Base-by-base conservation (phyloP, 2,329 filamentous ascomycete genomes). In the Ophiostoma sp. region DNA sequence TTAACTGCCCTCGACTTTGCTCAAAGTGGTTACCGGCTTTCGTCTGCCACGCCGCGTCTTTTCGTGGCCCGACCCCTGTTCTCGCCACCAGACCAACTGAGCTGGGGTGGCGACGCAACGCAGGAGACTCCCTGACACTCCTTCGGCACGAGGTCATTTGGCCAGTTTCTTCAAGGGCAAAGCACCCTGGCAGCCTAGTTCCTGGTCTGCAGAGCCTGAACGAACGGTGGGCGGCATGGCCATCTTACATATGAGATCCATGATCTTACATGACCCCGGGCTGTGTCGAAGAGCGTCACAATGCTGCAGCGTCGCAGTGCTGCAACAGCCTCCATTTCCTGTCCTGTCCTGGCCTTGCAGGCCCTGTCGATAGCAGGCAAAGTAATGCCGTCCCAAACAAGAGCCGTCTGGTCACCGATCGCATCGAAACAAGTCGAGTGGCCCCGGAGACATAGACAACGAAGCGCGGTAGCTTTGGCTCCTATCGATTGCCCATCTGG, bases 11-110 rank as follows among this genome's bases (percentile, higher is more conserved):
- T 60, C 62, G 42, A 42, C 40, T 45, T 44, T 44, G 55, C 58
- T 66, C 18, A 62, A 45, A 16, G 52, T 49, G 52, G 52, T 16
- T 66, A 60, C 65, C 27, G n/a, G 41, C 65, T 58, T n/a, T 27
- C 27, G 42, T 47, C 66, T 64, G 60, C 66, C n/a, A 67, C 58
- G 66, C 60, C 60, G 45, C 41, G 52, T 66, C 45, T 62, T 55
- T 66, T 66, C 65, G 36, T 55, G 64, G 64, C 67, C 36, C 64
- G 44, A 66, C 64, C 67, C 55, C 67, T 66, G 64, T 66, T 62
- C 58, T 62, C 52, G 60, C 49, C 49, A 55, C 49, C 49, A 52
- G 8, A 55, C n/a, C 18, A 4, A 27, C 45, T 47, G 5, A 27
- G 27, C 27, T 27, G 27, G 2, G 27, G 27, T 27, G 27, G 27